phyloP scores from a whole-genome alignment of 441 rosid species.

The Populus hybrid region DNA sequence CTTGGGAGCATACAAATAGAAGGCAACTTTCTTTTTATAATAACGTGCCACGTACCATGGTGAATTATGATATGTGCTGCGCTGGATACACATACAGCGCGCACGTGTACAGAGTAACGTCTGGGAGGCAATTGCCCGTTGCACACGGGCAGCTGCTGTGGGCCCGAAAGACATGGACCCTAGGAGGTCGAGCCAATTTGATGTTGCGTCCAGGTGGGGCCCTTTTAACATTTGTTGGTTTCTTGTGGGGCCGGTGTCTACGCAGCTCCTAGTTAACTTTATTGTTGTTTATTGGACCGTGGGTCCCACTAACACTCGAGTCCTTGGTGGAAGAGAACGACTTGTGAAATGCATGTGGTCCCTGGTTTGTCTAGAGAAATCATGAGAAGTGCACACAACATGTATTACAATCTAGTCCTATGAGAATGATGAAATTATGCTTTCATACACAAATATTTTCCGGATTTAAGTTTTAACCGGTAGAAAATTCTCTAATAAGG shows the following conservation, averaged over 20 bases:
- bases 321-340: conserved; percentile 10
- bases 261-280: conserved; percentile 47
- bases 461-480: no score
- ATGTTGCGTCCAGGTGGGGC: conserved; percentile 34
- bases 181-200: conserved; percentile 29
- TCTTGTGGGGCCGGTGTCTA: conserved; percentile 38
- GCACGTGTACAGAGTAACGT: conserved; percentile 28
- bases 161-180: conserved; percentile 49
- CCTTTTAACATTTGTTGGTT: conserved; percentile 15
- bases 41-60: conserved; percentile 30
- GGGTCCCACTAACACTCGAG: conserved; percentile 27
- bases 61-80: conserved; percentile 8
- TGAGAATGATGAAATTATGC: background rate
- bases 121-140: conserved; percentile 15
- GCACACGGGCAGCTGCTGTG: conserved; percentile 31
- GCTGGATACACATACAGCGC: conserved; percentile 16
- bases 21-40: background rate
- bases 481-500: background rate
- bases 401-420: background rate
- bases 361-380: conserved; percentile 13
- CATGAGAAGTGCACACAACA: background rate
- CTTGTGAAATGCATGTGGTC: conserved; percentile 13
- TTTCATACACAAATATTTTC: background rate
- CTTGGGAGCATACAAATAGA: background rate
- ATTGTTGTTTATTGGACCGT: conserved; percentile 3